Conservation (phyloP, 1,284 basidiomycete genomes). For the Cutaneotrichosporon dermatis region DNA sequence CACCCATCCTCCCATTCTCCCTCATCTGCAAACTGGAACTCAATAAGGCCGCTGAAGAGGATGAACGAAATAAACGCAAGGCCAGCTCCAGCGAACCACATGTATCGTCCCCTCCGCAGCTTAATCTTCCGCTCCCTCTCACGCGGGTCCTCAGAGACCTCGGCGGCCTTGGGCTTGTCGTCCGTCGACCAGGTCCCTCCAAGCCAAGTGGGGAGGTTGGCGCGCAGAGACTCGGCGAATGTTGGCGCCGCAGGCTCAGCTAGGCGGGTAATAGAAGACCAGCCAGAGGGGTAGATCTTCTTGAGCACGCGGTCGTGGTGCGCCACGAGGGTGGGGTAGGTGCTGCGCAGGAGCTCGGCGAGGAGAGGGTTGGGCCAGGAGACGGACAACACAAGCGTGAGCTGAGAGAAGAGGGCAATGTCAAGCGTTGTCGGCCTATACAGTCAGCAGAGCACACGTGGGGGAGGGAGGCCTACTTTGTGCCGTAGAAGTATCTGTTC, state of each 20-base stretch:
- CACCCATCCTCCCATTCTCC: constrained; percentile 20
- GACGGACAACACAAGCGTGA: constrained; percentile 43
- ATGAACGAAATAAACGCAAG: constrained; percentile 38
- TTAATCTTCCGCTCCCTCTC: constrained; percentile 26
- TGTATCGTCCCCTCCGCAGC: constrained; percentile 34
- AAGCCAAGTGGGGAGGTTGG: background rate
- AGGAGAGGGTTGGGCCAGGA: constrained; percentile 43
- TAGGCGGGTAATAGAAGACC: constrained; percentile 11
- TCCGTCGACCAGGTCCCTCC: background rate
- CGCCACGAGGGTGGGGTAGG: constrained; percentile 33
- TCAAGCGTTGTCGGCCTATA: constrained; percentile 42
- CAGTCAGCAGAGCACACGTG: background rate
- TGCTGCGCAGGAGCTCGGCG: constrained; percentile 34
- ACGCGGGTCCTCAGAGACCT: background rate
- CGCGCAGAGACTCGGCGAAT: background rate
- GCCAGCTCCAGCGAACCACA: constrained; percentile 39
- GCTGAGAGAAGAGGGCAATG: constrained; percentile 42
- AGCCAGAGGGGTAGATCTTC: constrained; percentile 23
- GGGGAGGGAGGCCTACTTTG: constrained; percentile 18
- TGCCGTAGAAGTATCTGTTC: constrained; percentile 29
- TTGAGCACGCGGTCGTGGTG: constrained; percentile 34
- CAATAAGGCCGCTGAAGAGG: constrained; percentile 34
- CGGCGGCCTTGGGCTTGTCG: background rate
- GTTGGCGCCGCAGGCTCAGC: background rate
- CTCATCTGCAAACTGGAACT: constrained; percentile 32